Conservation (phyloP, 345 rosid genomes). For the Mangifera indica region DNA sequence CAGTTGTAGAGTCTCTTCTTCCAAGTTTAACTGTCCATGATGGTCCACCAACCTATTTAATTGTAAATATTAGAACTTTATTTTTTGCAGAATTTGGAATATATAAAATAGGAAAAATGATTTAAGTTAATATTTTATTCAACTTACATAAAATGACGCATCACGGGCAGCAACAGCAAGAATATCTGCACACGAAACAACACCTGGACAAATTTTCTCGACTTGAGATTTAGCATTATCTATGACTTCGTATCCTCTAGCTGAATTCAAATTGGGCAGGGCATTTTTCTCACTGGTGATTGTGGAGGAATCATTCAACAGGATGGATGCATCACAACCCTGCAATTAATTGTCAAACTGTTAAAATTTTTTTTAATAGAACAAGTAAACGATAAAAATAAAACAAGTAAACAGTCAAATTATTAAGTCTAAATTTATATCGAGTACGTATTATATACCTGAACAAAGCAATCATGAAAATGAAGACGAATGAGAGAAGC, state of each 20-base stretch:
- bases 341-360: not conserved
- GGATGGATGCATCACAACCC: constrained; percentile 29
- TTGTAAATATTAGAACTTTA: not conserved
- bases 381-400: too few relatives aligned
- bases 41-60: constrained; percentile 36
- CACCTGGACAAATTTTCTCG: constrained; percentile 48
- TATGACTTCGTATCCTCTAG: constrained; percentile 48
- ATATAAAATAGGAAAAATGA: not conserved
- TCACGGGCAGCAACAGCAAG: constrained; percentile 60
- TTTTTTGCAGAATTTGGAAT: too few relatives aligned
- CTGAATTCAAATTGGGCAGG: not conserved
- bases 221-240: constrained; percentile 48
- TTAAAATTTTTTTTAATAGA: too few relatives aligned
- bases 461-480: constrained; percentile 56
- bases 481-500: constrained; percentile 53
- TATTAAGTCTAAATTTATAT: too few relatives aligned
- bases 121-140: too few relatives aligned
- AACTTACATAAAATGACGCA: constrained; percentile 39
- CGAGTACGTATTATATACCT: not conserved
- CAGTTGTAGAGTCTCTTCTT: constrained; percentile 41
- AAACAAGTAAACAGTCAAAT: too few relatives aligned
- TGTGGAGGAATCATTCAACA: constrained; percentile 22
- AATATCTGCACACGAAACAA: constrained; percentile 67
- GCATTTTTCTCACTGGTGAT: constrained; percentile 30
- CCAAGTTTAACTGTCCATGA: constrained; percentile 45